Base-by-base conservation (phyloP, 129 eudicot genomes). In the Escallonia rubra region DNA sequence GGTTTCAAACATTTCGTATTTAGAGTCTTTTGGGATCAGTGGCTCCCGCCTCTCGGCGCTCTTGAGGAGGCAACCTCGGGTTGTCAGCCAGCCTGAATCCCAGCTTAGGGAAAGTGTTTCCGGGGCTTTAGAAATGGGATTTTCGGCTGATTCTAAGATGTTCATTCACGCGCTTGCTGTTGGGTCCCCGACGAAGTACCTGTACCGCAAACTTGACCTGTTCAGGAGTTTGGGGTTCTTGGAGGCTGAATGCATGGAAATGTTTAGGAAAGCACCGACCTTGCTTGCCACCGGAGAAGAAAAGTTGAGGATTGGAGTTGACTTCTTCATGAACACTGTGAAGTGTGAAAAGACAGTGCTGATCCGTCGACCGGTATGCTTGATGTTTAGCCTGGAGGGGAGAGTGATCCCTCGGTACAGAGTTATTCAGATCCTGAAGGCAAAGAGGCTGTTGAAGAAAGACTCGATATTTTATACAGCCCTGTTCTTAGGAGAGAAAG, bases 371-470 rank as follows among this genome's bases (percentile, higher is more conserved):
- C 86, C 86, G 0, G 6, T 49, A 0, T 61, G 57, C 61, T 74
- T 85, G 75, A 81, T 72, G 86, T 23, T 46, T 74, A 74, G 81
- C 42, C 50, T 81, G 72, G 66, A 77, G 65, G 74, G 72, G 39
- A 72, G 90, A 75, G 71, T 75, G 81, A 70, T 81, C 50, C 81
- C 83, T 54, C 54, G 90, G 53, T 65, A 63, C 55, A 75, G 47
- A 40, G 68, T 85, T 60, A 3, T 85, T 8, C 16, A 85, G 52
- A 12, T 78, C 63, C 14, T 85, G 44, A 72, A 67, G 64, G 68
- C 74, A 7, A 85, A 81, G 71, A 48, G 43, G 60, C 43, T 74
- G 42, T 57, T 81, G 65, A 58, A 74, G 72, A 81, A 75, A 63
- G 72, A 52, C 51, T 77, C 81, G 0, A 61, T 42, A 46, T 72